Evolutionary conservation across 140 eudicot species (phyloP).

Genomic region (Stevia rebaudiana): DNA sequence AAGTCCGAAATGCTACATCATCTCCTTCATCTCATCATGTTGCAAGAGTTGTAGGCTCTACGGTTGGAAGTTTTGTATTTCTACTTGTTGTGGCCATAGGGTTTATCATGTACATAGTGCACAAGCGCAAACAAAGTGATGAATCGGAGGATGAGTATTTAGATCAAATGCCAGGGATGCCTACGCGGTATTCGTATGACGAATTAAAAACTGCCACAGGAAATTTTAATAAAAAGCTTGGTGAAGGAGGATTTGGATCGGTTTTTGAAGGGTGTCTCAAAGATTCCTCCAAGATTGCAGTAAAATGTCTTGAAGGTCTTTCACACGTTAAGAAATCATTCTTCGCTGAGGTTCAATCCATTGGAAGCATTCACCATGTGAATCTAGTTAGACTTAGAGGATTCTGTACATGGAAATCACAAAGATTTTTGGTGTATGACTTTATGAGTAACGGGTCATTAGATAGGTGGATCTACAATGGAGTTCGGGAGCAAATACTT

Average conservation of each 20-base stretch:
- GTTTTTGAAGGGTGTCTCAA: too few species aligned
- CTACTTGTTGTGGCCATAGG: constrained; percentile 8
- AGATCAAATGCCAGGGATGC: constrained; percentile 2
- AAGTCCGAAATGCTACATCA: too few species aligned
- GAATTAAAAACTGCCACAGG: constrained; percentile 20
- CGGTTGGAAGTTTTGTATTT: constrained; percentile 7
- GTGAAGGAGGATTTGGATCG: too few species aligned
- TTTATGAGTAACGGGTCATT: constrained; percentile 33
- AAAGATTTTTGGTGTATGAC: too few species aligned
- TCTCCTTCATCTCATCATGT: background rate
- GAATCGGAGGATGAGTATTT: constrained; percentile 7
- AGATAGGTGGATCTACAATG: constrained; percentile 34
- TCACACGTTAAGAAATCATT: constrained; percentile 23
- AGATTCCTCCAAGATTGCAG: too few species aligned
- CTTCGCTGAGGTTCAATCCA: constrained; percentile 29
- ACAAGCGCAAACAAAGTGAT: background rate
- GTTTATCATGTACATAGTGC: background rate
- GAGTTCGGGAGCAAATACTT: background rate
- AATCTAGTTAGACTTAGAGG: constrained; percentile 36
- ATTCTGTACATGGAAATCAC: constrained; percentile 24
- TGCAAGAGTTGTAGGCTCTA: background rate
- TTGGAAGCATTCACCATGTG: constrained; percentile 41
- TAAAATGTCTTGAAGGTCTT: constrained; percentile 7
- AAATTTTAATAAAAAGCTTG: constrained; percentile 24
- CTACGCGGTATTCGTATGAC: constrained; percentile 5